Evolutionary conservation across 208 protist genomes (phyloP), one percentile per base, ranked within the genome.

Genomic region (Zelonia costaricensis): DNA sequence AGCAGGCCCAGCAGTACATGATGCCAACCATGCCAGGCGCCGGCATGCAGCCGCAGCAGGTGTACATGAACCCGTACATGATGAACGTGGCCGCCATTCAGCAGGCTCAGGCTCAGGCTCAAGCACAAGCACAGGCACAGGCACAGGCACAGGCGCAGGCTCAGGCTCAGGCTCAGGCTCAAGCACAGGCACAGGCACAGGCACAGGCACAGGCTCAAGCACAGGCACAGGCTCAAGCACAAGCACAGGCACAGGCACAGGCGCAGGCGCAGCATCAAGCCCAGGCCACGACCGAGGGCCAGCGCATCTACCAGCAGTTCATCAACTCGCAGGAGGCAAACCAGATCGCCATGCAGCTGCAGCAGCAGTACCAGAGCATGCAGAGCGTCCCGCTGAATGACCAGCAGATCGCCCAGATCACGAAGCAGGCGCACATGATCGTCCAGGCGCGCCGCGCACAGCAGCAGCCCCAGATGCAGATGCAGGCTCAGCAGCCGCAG

Each of bases 51-150:
- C 28, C 30, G n/a, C 72, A 69, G 53, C 59, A 63, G 22, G 33
- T 71, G 7, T 71, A 64, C 55, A 55, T 76, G 49, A 71, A 78
- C 44, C 65, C 51, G 4, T 69, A 54, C 15, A 51, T 51, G 36
- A 66, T 61, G 52, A 70, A 59, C 59, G 56, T 69, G 30, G 28
- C 61, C 5, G 54, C 44, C 3, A 40, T 49, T 33, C 60, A 62
- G 36, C 57, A 49, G 35, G 51, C 54, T 7, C 59, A 68, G 35
- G 46, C 33, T 33, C 54, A 33, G 36, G 33, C n/a, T n/a, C n/a
- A n/a, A n/a, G n/a, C n/a, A n/a, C n/a, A n/a, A n/a, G n/a, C n/a
- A n/a, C 47, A 52, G 38, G 36, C 28, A 15, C 63, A 65, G 18
- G 47, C 66, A 55, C 64, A 64, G 30, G 31, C 30, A n/a, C 66